Evolutionary conservation across 2,329 filamentous ascomycete species (phyloP).

Genomic region (Paracoccidioides lutzii): DNA sequence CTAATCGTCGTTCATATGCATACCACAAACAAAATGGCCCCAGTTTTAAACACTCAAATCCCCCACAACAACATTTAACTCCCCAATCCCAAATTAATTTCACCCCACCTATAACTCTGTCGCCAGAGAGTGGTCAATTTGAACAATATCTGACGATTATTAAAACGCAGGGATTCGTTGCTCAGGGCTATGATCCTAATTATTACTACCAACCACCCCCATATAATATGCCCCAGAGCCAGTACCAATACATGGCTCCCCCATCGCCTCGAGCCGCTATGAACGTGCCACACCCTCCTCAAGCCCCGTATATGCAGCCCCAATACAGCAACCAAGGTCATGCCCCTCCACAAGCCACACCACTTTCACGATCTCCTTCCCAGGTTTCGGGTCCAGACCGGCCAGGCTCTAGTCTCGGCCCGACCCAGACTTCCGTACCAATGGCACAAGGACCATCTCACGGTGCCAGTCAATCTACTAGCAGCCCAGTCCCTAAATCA

Average conservation of each 20-base stretch:
- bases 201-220: constrained; percentile 31
- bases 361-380: constrained; percentile 73
- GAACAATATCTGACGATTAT: constrained; percentile 57
- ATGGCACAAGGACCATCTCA: constrained; percentile 18
- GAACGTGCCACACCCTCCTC: constrained; percentile 28
- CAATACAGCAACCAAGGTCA: constrained; percentile 37
- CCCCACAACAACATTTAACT: constrained; percentile 10
- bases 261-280: constrained; percentile 37
- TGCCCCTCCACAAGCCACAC: constrained; percentile 45
- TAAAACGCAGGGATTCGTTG: constrained; percentile 49
- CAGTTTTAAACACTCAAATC: constrained; percentile 5
- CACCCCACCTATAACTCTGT: constrained; percentile 43
- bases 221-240: constrained; percentile 21
- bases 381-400: constrained; percentile 60
- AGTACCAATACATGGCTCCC: constrained; percentile 30
- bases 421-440: constrained; percentile 42
- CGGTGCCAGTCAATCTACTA: constrained; percentile 43
- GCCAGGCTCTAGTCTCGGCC: constrained; percentile 46
- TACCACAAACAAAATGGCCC: constrained; percentile 15
- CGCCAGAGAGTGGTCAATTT: constrained; percentile 57
- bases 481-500: constrained; percentile 48
- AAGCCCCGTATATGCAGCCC: constrained; percentile 37
- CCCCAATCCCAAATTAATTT: constrained; percentile 15
- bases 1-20: constrained; percentile 19
- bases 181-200: constrained; percentile 38